Conservation (phyloP, 2,329 filamentous ascomycete species). For the Colletotrichum eremochloae region DNA sequence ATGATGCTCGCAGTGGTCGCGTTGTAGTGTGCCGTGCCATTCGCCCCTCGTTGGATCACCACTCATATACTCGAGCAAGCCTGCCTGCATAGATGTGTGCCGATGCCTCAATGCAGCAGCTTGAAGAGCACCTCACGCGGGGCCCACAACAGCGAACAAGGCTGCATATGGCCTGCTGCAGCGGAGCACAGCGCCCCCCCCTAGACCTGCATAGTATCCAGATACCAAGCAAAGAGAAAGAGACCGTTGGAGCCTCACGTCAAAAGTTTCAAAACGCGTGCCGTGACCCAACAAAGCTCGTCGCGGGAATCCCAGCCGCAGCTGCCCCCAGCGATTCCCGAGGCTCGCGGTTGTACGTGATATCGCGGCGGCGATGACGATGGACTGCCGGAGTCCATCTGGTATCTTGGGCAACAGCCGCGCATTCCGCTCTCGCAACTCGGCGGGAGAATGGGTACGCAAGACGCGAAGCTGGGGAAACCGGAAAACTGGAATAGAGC, state of each 20-base stretch:
- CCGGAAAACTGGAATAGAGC: neutral
- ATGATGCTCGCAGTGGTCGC: neutral
- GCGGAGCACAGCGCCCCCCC: neutral
- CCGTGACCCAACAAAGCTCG: neutral
- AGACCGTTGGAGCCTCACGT: neutral
- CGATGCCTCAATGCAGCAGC: constrained; percentile 28
- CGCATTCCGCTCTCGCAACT: neutral
- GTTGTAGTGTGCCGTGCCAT: neutral
- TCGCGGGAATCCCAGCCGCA: neutral
- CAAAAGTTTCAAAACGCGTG: neutral
- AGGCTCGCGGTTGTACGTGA: neutral
- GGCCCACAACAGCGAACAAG: constrained; percentile 18
- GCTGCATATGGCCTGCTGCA: constrained; percentile 30
- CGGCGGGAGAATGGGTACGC: neutral
- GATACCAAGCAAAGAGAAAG: neutral
- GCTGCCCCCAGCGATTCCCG: neutral
- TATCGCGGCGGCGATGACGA: neutral
- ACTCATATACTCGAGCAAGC: constrained; percentile 1
- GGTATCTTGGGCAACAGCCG: neutral
- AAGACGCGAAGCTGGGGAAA: neutral
- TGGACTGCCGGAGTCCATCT: neutral
- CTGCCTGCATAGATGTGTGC: constrained; percentile 25
- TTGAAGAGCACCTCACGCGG: constrained; percentile 24
- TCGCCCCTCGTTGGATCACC: constrained; percentile 6
- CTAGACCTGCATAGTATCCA: neutral